phyloP scores from a whole-genome alignment of 805 yeast species.

The Naumovozyma baii region DNA sequence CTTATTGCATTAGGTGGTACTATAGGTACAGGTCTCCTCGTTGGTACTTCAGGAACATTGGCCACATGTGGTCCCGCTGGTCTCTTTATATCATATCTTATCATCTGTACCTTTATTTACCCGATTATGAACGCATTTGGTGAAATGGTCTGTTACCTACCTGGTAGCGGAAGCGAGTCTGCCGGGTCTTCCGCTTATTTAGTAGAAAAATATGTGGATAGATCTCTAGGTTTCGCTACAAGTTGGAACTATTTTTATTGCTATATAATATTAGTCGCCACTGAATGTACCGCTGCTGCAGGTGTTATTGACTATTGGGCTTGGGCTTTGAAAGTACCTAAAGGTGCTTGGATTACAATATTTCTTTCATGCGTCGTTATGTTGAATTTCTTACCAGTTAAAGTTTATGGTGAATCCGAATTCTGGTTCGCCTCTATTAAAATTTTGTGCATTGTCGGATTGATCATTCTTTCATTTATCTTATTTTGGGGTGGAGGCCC shows the following conservation, averaged over 20 bases:
- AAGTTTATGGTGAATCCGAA: constrained; percentile 36
- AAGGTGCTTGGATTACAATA: constrained; percentile 52
- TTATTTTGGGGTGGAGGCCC: constrained; percentile 41
- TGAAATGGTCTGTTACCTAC: constrained; percentile 56
- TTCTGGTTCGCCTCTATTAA: constrained; percentile 37
- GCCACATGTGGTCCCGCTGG: constrained; percentile 67
- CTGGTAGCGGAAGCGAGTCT: constrained; percentile 40
- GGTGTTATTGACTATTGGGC: constrained; percentile 56
- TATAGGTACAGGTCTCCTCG: constrained; percentile 76
- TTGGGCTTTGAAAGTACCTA: constrained; percentile 34
- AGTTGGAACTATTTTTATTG: constrained; percentile 49
- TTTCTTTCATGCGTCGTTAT: constrained; percentile 39
- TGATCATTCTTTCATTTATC: constrained; percentile 37
- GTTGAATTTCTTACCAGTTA: constrained; percentile 45
- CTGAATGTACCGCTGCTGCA: constrained; percentile 59
- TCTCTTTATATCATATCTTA: constrained; percentile 48
- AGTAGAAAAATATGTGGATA: constrained; percentile 49
- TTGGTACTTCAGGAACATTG: constrained; percentile 59
- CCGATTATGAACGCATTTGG: constrained; percentile 57
- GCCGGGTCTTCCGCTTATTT: constrained; percentile 50
- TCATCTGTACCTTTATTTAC: constrained; percentile 55
- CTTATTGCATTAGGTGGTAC: constrained; percentile 78
- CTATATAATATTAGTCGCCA: constrained; percentile 42
- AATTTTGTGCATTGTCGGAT: constrained; percentile 37
- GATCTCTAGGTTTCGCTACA: constrained; percentile 50